phyloP scores from a whole-genome alignment of 345 rosid species.

The Aurinia saxatilis region DNA sequence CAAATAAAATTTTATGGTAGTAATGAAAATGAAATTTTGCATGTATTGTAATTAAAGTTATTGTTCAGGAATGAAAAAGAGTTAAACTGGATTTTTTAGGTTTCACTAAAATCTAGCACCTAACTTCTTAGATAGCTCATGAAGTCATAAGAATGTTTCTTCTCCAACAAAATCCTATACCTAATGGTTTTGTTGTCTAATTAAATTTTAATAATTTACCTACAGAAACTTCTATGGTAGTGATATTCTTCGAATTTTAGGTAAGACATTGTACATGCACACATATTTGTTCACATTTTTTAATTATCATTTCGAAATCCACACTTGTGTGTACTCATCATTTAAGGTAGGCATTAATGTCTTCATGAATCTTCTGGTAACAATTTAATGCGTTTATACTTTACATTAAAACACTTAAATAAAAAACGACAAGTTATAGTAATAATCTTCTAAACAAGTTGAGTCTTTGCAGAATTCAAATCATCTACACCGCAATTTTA shows the following conservation, averaged over 20 bases:
- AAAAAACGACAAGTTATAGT: neutral
- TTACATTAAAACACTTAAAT: neutral
- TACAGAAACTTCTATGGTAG: neutral
- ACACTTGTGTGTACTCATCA: constrained; percentile 4
- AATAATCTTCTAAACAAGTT: neutral
- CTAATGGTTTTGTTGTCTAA: too few relatives aligned
- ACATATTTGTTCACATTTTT: neutral
- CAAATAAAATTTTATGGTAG: neutral
- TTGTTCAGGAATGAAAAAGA: too few relatives aligned
- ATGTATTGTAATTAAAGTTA: too few relatives aligned
- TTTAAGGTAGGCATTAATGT: constrained; percentile 1
- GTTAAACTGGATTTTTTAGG: too few relatives aligned
- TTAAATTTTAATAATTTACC: neutral
- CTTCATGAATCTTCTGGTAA: neutral
- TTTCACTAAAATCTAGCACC: too few relatives aligned
- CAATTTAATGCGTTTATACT: neutral
- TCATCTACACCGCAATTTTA: too few relatives aligned
- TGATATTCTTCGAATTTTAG: constrained; percentile 7
- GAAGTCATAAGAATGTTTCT: neutral
- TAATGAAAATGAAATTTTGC: neutral
- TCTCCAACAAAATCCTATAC: neutral
- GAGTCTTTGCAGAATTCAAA: too few relatives aligned
- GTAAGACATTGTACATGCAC: neutral
- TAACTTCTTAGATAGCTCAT: neutral
- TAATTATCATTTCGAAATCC: constrained; percentile 1